Percentiles rank a stretch among this genome's conserved stretches.
Evolutionary conservation across 208 protist genomes (phyloP).

Genomic region (Leishmania arabica): DNA sequence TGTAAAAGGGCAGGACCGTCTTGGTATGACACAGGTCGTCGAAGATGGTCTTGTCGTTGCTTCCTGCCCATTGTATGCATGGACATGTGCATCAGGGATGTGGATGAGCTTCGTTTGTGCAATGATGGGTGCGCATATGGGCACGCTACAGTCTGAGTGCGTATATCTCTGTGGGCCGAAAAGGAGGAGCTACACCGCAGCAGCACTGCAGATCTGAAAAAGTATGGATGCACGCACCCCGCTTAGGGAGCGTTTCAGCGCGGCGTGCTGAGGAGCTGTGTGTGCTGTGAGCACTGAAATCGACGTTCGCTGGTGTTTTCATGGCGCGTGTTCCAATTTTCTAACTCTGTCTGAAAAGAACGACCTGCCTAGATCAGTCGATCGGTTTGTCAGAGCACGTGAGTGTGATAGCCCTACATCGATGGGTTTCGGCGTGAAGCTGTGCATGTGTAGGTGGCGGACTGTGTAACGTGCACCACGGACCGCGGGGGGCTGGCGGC

Average conservation of each 20-base stretch:
- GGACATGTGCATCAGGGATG: background rate
- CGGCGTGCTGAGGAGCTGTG: background rate
- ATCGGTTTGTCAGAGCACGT: background rate
- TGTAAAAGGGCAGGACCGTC: background rate
- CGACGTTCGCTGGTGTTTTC: background rate
- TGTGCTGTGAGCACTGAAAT: background rate
- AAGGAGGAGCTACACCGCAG: background rate
- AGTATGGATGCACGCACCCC: background rate
- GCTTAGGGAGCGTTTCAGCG: background rate
- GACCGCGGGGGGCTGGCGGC: background rate
- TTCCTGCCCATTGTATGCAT: constrained; percentile 3
- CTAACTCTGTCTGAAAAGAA: background rate
- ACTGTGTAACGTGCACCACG: background rate
- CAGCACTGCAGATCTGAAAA: background rate
- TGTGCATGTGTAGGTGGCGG: background rate
- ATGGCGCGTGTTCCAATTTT: background rate
- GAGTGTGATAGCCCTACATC: background rate
- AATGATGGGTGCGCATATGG: background rate
- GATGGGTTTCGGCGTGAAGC: background rate
- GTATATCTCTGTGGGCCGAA: background rate
- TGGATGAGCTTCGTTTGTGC: background rate
- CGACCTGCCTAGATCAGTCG: background rate
- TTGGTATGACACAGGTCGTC: background rate
- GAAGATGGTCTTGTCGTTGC: background rate
- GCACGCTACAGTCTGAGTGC: background rate